Evolutionary conservation across 2,329 filamentous ascomycete species (phyloP), one percentile per base, ranked within the genome.

Genomic region (Tympanopsis confertula): DNA sequence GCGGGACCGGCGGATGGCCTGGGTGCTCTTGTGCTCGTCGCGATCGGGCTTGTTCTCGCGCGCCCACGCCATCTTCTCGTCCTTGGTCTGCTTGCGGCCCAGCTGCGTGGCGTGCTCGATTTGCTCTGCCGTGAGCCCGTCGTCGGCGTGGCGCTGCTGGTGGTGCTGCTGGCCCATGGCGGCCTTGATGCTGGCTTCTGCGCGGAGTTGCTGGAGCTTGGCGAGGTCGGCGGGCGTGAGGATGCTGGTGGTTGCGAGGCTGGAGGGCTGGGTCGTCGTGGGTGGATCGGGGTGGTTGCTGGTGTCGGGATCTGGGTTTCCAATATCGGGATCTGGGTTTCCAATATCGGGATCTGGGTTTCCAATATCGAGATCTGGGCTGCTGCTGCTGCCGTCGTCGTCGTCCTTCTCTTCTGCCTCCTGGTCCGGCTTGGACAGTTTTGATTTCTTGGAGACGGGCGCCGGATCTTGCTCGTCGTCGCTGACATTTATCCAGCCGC

Each of bases 171-270:
- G 58, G 39, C 65, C 62, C 53, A 74, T 62, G 36, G 66, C 68
- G 43, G 83, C 80, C 44, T 82, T 76, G 35, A 96, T 63, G 24
- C 76, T 73, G 17, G 86, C 77, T 30, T 82, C 68, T 36, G 84
- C 68, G 35, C 86, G 84, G 18, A 98, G 78, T 59, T 95, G 88
- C 43, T 86, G 79, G 15, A 98, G 79, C 57, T 96, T 96, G 47
- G 85, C 81, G 14, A 96, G 73, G 59, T 98, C 91, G 12, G 91
- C 91, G 0, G 91, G 91, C 0, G 91, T 98, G 44, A 98, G 78
- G 46, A 98, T 93, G 35, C 85, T 82, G 2, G 86, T 94, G 0
- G 86, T 94, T n/a, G 88, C 88, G 33, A 95, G 75, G 50, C 78
- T 86, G 12, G 81, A 78, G 22, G n/a, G n/a, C n/a, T n/a, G n/a